Base-by-base conservation (phyloP, 2,329 filamentous ascomycete genomes). In the Beauveria caledonica region DNA sequence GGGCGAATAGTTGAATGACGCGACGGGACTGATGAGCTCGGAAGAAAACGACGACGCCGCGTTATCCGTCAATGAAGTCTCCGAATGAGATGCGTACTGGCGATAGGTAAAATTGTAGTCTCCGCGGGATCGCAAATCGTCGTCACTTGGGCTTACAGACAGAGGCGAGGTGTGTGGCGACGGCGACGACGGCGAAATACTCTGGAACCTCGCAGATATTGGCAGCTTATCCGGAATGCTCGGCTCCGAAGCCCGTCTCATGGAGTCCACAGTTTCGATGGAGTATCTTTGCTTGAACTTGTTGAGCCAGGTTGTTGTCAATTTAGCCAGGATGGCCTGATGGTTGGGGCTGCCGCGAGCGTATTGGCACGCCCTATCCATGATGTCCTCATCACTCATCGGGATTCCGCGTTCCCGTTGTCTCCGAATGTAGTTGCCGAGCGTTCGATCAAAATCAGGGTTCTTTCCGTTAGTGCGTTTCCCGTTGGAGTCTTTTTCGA, bases 221-320 rank as follows among this genome's bases (percentile, higher is more conserved):
- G 83, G 81, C 25, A 81, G 82, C 62, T 80, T 84, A 67, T 90
- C 87, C 0, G 86, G 82, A 58, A 92, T 88, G 70, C 90, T 92
- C 42, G 86, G 82, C 70, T 86, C 84, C 3, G 84, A 86, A 7
- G 83, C 83, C 59, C 84, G 76, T 49, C 84, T 77, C 63, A 78
- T 77, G 42, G 85, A 68, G 62, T 76, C 80, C 17, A 74, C 77
- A 17, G 75, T 76, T 17, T 73, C 77, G 60, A 84, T 76, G 33
- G 75, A 86, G 71, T 96, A 88, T 76, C 93, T 96, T 70, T 91
- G 85, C 78, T 97, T 96, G 79, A 97, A 97, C 71, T 94, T 95
- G 69, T 96, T 91, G 39, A 97, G 80, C 92, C 93, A 97, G 66
- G 80, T 86, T 33, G 84, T 78, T 66, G 84, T 94, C 65, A 90